Evolutionary conservation across 768 basidiomycete species (phyloP), one percentile per base, ranked within the genome.

Genomic region (Podaxis sp.): DNA sequence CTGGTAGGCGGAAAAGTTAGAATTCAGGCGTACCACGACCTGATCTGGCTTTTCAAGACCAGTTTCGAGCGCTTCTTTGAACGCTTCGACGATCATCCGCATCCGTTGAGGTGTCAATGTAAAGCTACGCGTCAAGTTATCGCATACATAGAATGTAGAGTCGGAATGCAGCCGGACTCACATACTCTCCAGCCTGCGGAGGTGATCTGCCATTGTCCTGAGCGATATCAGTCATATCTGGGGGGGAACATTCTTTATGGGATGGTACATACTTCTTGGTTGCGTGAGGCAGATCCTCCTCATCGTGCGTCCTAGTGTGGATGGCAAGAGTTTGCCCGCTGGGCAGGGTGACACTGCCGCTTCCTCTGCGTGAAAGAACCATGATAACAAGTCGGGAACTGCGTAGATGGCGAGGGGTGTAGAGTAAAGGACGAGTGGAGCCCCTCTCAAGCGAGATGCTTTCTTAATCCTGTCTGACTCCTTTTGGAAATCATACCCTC

Each of bases 21-120:
- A 48, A 53, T 28, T n/a, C 46, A 61, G 59, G 86, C 95, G 68
- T 74, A 96, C 96, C 75, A 99, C 95, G 40, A 90, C 81, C 78
- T 98, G 92, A 22, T 87, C 84, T 26, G 83, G 82, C 75, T 96
- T 90, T 67, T 89, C 79, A 55, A 99, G 79, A 13, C 97, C 97
- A 26, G 84, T 75, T 69, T 97, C 95, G 28, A 99, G 83, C 1
- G 92, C 87, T 52, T 98, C 96, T 72, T 93, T 88, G 80, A 99
- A 95, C 0, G 96, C 92, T 72, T 97, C 93, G 26, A 96, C 95
- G 71, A 99, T 97, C 86, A 96, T 96, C 53, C 94, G 84, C 95
- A 96, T 95, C 63, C 94, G 77, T 73, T 94, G 93, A 15, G 93
- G 92, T 7, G 92, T 95, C 67, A 95, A 74, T 12, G 90, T 92